Base-by-base conservation (phyloP, 1,284 basidiomycete genomes). In the Moesziomyces sp. region DNA sequence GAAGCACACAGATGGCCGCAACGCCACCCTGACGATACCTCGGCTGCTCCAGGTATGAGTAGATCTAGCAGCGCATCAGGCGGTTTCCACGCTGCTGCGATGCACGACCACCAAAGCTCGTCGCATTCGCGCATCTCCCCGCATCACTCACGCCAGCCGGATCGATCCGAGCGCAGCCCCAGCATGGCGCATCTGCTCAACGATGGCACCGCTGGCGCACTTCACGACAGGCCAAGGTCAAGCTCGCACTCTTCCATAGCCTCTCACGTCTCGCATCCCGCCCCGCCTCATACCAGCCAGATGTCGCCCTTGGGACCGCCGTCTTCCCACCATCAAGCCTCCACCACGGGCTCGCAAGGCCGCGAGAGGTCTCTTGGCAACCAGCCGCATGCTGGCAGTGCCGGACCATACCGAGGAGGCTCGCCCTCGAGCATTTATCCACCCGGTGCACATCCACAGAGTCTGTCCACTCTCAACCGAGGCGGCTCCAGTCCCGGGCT, bases 151-250 rank as follows among this genome's bases (percentile, higher is more conserved):
- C 58, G 49, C 18, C 59, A 72, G n/a, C 44, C 40, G 3, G 56
- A 42, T 9, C 67, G 68, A 13, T 48, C 68, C 8, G 73, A 75
- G 45, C 59, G 73, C 18, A 75, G 73, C 21, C 73, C 73, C 8
- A 75, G 73, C 54, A 75, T 75, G 73, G 73, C 68, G 5, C 59
- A 75, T 47, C 40, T 75, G 19, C 61, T 75, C 48, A 75, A 75
- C 54, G 73, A 71, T 1, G 73, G 73, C 2, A 71, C 63, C 1
- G 68, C 73, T 2, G 73, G 73, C 16, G 73, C 73, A n/a, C 33
- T 75, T n/a, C 43, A 50, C 11, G 73, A 71, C 26, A 42, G 73
- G 28, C 73, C 67, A 3, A 28, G 73, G 21, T 75, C 73, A 30
- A 48, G 58, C 42, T 75, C 73, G n/a, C 63, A 71, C 40, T 75